Evolutionary conservation across 805 yeast species (phyloP).

Genomic region (Cyberlindnera xylosilytica): DNA sequence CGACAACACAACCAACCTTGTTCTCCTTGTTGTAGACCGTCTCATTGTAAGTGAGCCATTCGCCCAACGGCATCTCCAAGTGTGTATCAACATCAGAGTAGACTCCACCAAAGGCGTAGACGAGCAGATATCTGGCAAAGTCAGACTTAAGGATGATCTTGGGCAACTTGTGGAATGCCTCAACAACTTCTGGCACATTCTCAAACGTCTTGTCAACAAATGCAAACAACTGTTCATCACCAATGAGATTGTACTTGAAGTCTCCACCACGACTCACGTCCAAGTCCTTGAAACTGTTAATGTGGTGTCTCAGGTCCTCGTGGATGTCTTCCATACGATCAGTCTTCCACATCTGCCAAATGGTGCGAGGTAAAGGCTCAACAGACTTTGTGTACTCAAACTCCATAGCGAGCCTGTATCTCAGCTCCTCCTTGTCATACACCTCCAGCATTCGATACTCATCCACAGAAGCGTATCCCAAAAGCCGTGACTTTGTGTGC

Average conservation of each 20-base stretch:
- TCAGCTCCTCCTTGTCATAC: conserved; percentile 8
- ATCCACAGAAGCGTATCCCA: conserved; percentile 14
- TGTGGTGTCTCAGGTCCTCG: conserved; percentile 6
- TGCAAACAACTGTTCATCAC: conserved; percentile 33
- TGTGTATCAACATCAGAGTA: conserved; percentile 60
- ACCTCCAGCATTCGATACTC: conserved; percentile 12
- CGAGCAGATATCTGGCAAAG: conserved; percentile 81
- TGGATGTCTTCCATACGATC: conserved; percentile 9
- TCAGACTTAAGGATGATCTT: conserved; percentile 83
- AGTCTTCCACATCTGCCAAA: conserved; percentile 50
- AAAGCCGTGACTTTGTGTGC: conserved; percentile 1
- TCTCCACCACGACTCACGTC: conserved; percentile 1
- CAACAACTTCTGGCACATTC: conserved; percentile 64
- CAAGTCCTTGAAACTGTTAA: conserved; percentile 9
- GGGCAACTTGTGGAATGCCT: conserved; percentile 77
- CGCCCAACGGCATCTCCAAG: conserved; percentile 51
- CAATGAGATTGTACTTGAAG: conserved; percentile 13
- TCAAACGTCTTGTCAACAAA: conserved; percentile 33
- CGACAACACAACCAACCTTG: conserved; percentile 49
- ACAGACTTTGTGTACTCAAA: conserved; percentile 17
- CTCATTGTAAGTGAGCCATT: conserved; percentile 46
- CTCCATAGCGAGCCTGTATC: conserved; percentile 10
- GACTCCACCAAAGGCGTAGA: conserved; percentile 72
- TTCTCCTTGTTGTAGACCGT: conserved; percentile 21
- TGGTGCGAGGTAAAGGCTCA: conserved; percentile 34